Conservation (phyloP, 805 yeast species). For the Cyberlindnera amylophila region DNA sequence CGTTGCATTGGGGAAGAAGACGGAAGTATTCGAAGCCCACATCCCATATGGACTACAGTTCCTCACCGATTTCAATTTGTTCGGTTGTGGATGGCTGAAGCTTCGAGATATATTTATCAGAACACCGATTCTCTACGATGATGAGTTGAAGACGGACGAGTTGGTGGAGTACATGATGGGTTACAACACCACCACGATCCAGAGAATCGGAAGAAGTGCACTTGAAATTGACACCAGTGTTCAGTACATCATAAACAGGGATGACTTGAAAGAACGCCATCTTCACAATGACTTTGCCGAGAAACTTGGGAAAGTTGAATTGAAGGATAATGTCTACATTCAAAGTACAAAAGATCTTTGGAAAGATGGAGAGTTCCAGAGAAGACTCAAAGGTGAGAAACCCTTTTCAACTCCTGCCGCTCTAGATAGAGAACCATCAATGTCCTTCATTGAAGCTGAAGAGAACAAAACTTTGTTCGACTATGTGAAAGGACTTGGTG, state of each 20-base stretch:
- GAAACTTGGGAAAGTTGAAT: slow-evolving; percentile 18
- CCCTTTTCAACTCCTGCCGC: slow-evolving; percentile 27
- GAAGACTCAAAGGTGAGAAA: slow-evolving; percentile 38
- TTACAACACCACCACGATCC: slow-evolving; percentile 26
- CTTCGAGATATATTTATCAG: slow-evolving; percentile 49
- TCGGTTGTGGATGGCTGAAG: slow-evolving; percentile 77
- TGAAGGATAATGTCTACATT: slow-evolving; percentile 27
- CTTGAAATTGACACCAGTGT: slow-evolving; percentile 72
- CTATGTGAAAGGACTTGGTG: slow-evolving; percentile 24
- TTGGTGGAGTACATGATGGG: slow-evolving; percentile 32
- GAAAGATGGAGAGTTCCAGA: slow-evolving; percentile 52
- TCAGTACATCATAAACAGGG: slow-evolving; percentile 55
- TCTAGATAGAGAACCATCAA: slow-evolving; percentile 25
- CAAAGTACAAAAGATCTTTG: slow-evolving; percentile 53
- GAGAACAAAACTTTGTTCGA: slow-evolving; percentile 34
- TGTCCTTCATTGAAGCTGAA: slow-evolving; percentile 41
- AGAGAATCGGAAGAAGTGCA: slow-evolving; percentile 57
- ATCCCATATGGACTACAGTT: slow-evolving; percentile 76
- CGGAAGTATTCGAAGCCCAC: slow-evolving; percentile 74
- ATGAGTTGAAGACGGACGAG: slow-evolving; percentile 28
- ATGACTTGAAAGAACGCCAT: slow-evolving; percentile 38
- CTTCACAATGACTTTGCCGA: slow-evolving; percentile 50
- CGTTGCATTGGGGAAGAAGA: slow-evolving; percentile 30
- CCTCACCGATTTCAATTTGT: slow-evolving; percentile 75
- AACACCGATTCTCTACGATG: slow-evolving; percentile 44